Conservation (phyloP, 345 rosid genomes). For the Raphanus raphanistrum region DNA sequence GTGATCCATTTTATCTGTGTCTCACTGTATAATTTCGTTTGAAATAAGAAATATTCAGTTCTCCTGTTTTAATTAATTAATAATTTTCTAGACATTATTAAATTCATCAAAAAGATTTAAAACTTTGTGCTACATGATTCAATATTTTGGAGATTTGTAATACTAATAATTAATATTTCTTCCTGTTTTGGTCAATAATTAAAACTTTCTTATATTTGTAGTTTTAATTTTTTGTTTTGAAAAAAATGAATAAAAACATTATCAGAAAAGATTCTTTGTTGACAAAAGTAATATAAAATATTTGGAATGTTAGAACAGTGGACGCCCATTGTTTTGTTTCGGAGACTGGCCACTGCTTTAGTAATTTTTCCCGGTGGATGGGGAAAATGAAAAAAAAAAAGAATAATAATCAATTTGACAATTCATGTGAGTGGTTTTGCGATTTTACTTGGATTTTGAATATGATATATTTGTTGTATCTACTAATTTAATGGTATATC, state of each 20-base stretch:
- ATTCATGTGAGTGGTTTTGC: neutral
- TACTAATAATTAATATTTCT: neutral
- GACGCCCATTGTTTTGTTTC: conserved; percentile 27
- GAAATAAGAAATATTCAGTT: neutral
- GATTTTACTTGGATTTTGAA: neutral
- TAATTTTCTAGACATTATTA: neutral
- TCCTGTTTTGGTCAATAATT: neutral
- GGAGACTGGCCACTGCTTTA: conserved; percentile 12
- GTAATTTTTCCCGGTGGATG: neutral
- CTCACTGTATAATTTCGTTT: neutral
- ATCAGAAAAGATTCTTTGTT: neutral
- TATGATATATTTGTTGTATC: neutral
- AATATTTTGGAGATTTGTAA: neutral
- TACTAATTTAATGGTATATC: neutral
- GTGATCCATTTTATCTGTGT: neutral
- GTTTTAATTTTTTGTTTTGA: neutral
- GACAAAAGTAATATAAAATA: neutral
- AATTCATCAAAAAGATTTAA: neutral
- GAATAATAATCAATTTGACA: neutral
- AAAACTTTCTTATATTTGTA: neutral
- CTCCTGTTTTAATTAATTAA: neutral
- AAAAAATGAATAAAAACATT: neutral
- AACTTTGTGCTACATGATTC: conserved; percentile 12
- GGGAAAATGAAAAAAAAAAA: neutral
- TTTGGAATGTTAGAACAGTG: conserved; percentile 9